phyloP scores from a whole-genome alignment of 2,329 filamentous ascomycete genomes.

The Tolypocladium pustulatum region DNA sequence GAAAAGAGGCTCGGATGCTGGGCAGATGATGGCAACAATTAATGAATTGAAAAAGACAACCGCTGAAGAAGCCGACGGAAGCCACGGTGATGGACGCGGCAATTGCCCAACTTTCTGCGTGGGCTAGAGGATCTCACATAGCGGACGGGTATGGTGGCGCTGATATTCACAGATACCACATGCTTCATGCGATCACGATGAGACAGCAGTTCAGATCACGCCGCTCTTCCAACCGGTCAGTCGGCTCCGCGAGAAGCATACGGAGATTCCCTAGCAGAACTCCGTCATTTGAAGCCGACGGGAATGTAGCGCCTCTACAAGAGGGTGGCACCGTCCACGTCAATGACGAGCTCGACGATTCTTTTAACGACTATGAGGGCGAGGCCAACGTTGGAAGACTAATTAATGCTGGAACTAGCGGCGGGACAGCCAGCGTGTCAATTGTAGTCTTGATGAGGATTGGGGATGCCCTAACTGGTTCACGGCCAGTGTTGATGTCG shows the following conservation, averaged over 20 bases:
- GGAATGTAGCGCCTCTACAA: conserved; percentile 51
- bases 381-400: conserved; percentile 44
- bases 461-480: conserved; percentile 24
- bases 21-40: too few relatives aligned
- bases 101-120: conserved; percentile 26
- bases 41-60: conserved; percentile 43
- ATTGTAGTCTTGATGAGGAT: conserved; percentile 34
- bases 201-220: conserved; percentile 46
- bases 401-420: conserved; percentile 54
- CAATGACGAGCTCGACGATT: conserved; percentile 55
- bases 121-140: too few relatives aligned
- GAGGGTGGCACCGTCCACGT: conserved; percentile 45
- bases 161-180: conserved; percentile 43
- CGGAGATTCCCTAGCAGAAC: conserved; percentile 45
- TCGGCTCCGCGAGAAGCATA: conserved; percentile 47
- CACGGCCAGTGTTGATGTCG: too few relatives aligned
- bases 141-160: not conserved
- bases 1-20: too few relatives aligned
- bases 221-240: conserved; percentile 46
- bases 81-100: conserved; percentile 42
- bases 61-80: conserved; percentile 46
- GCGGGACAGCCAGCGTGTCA: conserved; percentile 38
- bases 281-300: conserved; percentile 47
- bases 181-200: conserved; percentile 44
- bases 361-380: conserved; percentile 47